A percentile compares a stretch with the other conserved stretches of the same genome.
Evolutionary conservation across 441 rosid genomes (phyloP).

Genomic region (Euphorbia corollata): DNA sequence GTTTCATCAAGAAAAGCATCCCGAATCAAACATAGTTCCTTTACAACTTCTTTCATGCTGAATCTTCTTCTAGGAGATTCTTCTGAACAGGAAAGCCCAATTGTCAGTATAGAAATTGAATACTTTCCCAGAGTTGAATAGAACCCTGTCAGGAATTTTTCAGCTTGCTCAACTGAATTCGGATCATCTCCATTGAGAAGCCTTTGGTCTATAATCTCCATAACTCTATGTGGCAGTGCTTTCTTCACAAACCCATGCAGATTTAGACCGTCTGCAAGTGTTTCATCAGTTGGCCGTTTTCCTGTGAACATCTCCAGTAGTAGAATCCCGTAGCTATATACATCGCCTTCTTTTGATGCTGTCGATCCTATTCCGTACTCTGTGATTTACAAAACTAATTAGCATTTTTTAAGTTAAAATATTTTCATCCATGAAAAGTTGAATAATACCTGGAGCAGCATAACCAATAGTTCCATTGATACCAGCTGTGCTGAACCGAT

Average conservation of each 20-base stretch:
- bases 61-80: slow-evolving; percentile 15
- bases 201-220: slow-evolving; percentile 4
- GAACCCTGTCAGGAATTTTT: background rate
- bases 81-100: slow-evolving; percentile 11
- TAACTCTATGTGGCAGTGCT: background rate
- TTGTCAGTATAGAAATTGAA: slow-evolving; percentile 4
- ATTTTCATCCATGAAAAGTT: background rate
- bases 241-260: slow-evolving; percentile 1
- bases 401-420: background rate
- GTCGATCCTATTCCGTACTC: slow-evolving; percentile 10
- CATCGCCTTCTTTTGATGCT: slow-evolving; percentile 11
- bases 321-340: slow-evolving; percentile 9
- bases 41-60: slow-evolving; percentile 14
- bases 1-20: slow-evolving; percentile 12
- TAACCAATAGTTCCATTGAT: slow-evolving; percentile 10
- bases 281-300: slow-evolving; percentile 6
- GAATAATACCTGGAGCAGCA: slow-evolving; percentile 5
- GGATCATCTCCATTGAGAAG: background rate
- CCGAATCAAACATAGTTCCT: background rate
- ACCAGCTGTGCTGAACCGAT: background rate
- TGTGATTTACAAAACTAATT: background rate
- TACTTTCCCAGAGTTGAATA: background rate
- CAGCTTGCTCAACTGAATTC: background rate
- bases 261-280: background rate
- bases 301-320: slow-evolving; percentile 14